Conservation (phyloP, 306 rosid genomes). For the Begonia masoniana region DNA sequence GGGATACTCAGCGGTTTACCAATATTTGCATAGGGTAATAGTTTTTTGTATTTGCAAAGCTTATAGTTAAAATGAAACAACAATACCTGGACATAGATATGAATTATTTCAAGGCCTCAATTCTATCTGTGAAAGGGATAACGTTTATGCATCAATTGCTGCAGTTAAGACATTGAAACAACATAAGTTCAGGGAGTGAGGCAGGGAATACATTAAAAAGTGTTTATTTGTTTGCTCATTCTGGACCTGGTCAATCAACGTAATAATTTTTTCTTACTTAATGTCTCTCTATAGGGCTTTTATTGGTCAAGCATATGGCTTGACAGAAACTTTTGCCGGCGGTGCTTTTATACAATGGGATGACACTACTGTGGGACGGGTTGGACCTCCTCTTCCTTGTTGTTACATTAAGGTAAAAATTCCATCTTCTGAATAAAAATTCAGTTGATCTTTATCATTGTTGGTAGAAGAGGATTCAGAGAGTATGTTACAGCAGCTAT, state of each 20-base stretch:
- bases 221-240: too few relatives aligned
- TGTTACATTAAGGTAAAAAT: conserved; percentile 50
- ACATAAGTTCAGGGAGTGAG: too few relatives aligned
- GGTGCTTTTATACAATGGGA: conserved; percentile 81
- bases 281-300: conserved; percentile 44
- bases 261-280: too few relatives aligned
- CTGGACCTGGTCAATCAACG: too few relatives aligned
- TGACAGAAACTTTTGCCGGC: conserved; percentile 98
- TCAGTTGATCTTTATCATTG: background rate
- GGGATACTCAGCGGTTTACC: conserved; percentile 69
- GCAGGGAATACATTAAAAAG: too few relatives aligned
- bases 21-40: conserved; percentile 88
- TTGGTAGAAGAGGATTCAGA: background rate
- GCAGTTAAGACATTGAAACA: background rate
- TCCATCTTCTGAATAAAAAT: conserved; percentile 6
- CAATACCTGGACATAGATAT: background rate
- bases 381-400: conserved; percentile 95
- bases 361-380: conserved; percentile 79
- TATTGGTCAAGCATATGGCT: conserved; percentile 91
- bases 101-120: too few relatives aligned
- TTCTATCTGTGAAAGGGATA: too few relatives aligned
- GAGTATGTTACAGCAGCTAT: too few relatives aligned
- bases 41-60: conserved; percentile 1
- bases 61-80: background rate
- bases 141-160: background rate